Percentiles rank a stretch among this genome's conserved stretches.
phyloP scores from a whole-genome alignment of 495 filamentous ascomycete species.

The Talaromyces thailandensis region DNA sequence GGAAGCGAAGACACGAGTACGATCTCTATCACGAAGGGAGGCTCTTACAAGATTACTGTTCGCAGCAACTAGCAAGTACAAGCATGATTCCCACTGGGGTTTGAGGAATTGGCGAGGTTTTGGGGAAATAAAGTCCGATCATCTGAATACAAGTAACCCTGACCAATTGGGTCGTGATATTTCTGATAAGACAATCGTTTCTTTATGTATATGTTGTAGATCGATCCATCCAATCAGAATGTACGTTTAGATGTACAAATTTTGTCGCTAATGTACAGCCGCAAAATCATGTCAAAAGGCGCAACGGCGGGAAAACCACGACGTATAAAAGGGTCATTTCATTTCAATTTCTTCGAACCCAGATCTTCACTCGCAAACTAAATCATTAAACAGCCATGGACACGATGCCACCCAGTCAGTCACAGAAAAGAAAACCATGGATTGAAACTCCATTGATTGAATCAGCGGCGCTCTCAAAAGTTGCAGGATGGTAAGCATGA shows the following conservation, averaged over 20 bases:
- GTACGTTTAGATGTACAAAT: neutral
- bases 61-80: neutral
- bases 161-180: neutral
- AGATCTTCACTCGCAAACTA: neutral
- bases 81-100: neutral
- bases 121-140: neutral
- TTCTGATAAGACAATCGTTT: too few species aligned
- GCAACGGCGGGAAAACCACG: neutral
- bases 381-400: neutral
- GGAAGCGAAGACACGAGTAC: constrained; percentile 13
- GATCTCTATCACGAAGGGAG: constrained; percentile 17
- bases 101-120: neutral
- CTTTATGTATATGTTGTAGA: neutral
- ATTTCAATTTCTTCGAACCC: neutral
- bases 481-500: constrained; percentile 57
- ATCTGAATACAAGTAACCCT: neutral
- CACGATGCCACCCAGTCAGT: constrained; percentile 11
- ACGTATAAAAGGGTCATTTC: neutral
- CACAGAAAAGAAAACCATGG: constrained; percentile 40
- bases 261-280: neutral
- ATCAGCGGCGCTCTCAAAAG: constrained; percentile 54
- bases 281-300: neutral
- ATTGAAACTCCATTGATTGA: constrained; percentile 63
- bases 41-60: constrained; percentile 17
- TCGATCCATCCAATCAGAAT: neutral